These are phyloP conservation scores for Dimocarpus longan DNA, from an alignment of 345 rosid species.

Conservation along the genomic window DNA sequence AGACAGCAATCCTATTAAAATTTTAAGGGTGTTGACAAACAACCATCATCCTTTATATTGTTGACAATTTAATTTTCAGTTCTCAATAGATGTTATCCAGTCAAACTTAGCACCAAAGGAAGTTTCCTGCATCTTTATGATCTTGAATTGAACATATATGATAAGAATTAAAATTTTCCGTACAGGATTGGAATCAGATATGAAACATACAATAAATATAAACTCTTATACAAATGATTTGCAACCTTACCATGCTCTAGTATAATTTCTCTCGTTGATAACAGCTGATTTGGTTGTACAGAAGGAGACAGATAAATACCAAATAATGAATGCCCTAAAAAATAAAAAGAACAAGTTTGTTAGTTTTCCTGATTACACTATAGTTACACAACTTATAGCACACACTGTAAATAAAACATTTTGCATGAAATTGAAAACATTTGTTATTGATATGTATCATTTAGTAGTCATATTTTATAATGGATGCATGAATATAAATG, in stretches of 20 bases:
- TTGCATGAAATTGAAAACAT: not conserved
- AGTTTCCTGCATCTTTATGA: not conserved
- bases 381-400: not conserved
- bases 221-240: not conserved
- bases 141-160: not conserved
- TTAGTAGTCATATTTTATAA: not conserved
- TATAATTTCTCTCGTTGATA: constrained; percentile 26
- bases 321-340: constrained; percentile 44
- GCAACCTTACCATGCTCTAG: constrained; percentile 39
- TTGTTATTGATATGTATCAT: not conserved
- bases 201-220: not conserved
- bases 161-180: not conserved
- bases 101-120: not conserved
- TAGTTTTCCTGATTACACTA: constrained; percentile 6
- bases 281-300: constrained; percentile 29
- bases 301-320: constrained; percentile 35
- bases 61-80: not conserved
- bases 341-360: not conserved
- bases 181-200: not conserved
- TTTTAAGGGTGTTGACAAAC: not conserved
- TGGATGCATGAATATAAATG: not conserved
- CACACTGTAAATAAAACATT: not conserved
- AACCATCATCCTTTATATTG: not conserved
- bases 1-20: not conserved
- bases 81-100: not conserved